A percentile compares a stretch with the other conserved stretches of the same genome.
Evolutionary conservation across 306 rosid genomes (phyloP).

Genomic region (Arachis stenosperma): DNA sequence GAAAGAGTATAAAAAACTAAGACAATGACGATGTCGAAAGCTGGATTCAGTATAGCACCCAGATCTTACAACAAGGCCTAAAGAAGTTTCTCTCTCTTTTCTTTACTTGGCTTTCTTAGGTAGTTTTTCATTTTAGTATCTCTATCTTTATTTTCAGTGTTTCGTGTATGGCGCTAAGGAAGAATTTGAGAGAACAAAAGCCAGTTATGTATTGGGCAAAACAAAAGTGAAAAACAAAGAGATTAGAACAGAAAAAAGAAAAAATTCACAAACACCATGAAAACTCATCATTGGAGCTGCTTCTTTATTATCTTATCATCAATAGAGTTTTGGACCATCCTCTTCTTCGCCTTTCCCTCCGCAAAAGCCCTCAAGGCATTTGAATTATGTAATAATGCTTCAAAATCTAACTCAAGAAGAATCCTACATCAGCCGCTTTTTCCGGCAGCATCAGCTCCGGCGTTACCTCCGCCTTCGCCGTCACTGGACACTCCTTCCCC

Average conservation of each 20-base stretch:
- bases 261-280: constrained; percentile 43
- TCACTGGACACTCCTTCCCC: constrained; percentile 42
- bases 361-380: constrained; percentile 15
- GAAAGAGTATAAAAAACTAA: not conserved
- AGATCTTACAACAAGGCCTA: constrained; percentile 52
- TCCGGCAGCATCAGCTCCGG: constrained; percentile 68
- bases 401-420: constrained; percentile 47
- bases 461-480: constrained; percentile 42
- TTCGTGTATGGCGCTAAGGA: constrained; percentile 10
- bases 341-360: constrained; percentile 8
- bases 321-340: constrained; percentile 11
- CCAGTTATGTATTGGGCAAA: constrained; percentile 50
- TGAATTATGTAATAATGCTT: not conserved
- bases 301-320: constrained; percentile 45
- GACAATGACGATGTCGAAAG: constrained; percentile 32
- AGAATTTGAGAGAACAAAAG: constrained; percentile 35
- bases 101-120: not conserved
- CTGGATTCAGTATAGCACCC: constrained; percentile 31
- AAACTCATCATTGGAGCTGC: constrained; percentile 41
- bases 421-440: constrained; percentile 80
- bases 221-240: constrained; percentile 26
- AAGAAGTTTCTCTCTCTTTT: constrained; percentile 46
- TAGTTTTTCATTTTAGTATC: not conserved
- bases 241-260: not conserved
- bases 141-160: not conserved